Conservation (phyloP, 2,329 filamentous ascomycete genomes). For the Penicillium sp. region DNA sequence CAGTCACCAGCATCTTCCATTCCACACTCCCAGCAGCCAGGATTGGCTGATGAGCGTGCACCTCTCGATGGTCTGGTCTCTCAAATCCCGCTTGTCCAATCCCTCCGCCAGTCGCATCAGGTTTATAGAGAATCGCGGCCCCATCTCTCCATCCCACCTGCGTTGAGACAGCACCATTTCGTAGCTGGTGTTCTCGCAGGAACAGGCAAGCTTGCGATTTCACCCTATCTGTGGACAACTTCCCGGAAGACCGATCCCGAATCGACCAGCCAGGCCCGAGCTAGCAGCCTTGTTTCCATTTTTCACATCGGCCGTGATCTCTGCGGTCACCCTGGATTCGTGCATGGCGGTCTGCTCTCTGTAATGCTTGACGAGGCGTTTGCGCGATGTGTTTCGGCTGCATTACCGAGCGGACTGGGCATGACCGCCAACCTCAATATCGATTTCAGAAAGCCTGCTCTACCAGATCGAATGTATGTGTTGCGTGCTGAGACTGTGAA, state of each 20-base stretch:
- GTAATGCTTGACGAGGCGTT: conserved; percentile 40
- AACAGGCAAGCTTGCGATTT: conserved; percentile 68
- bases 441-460: conserved; percentile 35
- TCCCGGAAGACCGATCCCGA: conserved; percentile 4
- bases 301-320: conserved; percentile 36
- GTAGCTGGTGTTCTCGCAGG: conserved; percentile 76
- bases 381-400: conserved; percentile 34
- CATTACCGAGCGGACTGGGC: conserved; percentile 33
- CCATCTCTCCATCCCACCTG: conserved; percentile 74
- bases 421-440: conserved; percentile 41
- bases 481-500: conserved; percentile 32
- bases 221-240: conserved; percentile 57
- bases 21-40: not conserved
- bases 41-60: not conserved
- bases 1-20: conserved; percentile 10
- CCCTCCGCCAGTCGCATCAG: conserved; percentile 60
- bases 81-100: conserved; percentile 63
- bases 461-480: conserved; percentile 34
- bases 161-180: conserved; percentile 67
- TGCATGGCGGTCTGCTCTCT: conserved; percentile 36
- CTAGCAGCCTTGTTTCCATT: conserved; percentile 25
- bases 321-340: conserved; percentile 37
- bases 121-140: conserved; percentile 72
- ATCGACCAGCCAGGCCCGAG: conserved; percentile 1
- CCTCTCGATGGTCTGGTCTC: conserved; percentile 27